Evolutionary conservation across 139 green algal genomes (phyloP), one percentile per base, ranked within the genome.

Genomic region (Picochlorum costavermella): DNA sequence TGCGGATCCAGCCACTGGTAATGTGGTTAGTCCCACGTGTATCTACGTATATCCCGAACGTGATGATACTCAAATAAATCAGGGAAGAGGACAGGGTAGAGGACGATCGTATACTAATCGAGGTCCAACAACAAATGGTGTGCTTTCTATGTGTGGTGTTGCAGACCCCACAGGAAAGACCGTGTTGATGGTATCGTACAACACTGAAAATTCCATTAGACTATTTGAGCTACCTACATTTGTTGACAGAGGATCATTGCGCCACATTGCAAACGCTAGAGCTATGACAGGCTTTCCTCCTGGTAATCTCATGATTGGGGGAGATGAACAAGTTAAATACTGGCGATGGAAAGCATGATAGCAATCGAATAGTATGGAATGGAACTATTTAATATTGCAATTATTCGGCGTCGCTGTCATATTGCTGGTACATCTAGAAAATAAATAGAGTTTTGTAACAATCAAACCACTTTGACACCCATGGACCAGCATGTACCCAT

Each of bases 401-500:
- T n/a, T n/a, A n/a, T n/a, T n/a, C n/a, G n/a, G n/a, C n/a, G n/a
- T n/a, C n/a, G n/a, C n/a, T n/a, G n/a, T n/a, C n/a, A n/a, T n/a
- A n/a, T n/a, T n/a, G n/a, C n/a, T n/a, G n/a, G n/a, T n/a, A n/a
- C n/a, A n/a, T n/a, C n/a, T n/a, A n/a, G n/a, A n/a, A n/a, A n/a
- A n/a, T n/a, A n/a, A n/a, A n/a, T n/a, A n/a, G 66, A 46, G 60
- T 91, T 11, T 49, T n/a, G n/a, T n/a, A n/a, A n/a, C n/a, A n/a
- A n/a, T n/a, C n/a, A n/a, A 17, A 49, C 85, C 26, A 98, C 89
- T 3, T 67, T 64, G 9, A 98, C 79, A 1, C 92, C 92, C 92
- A 98, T 97, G 58, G 82, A 91, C 53, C 74, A 71, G 64, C 86
- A 94, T 2, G 86, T 88, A 6, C 75, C 81, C 49, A 94, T 84